A percentile compares a stretch with the other conserved stretches of the same genome.
These are phyloP conservation scores for Cyclotella cryptica DNA, from an alignment of 108 stramenopile genomes.

Conservation along the genomic window DNA sequence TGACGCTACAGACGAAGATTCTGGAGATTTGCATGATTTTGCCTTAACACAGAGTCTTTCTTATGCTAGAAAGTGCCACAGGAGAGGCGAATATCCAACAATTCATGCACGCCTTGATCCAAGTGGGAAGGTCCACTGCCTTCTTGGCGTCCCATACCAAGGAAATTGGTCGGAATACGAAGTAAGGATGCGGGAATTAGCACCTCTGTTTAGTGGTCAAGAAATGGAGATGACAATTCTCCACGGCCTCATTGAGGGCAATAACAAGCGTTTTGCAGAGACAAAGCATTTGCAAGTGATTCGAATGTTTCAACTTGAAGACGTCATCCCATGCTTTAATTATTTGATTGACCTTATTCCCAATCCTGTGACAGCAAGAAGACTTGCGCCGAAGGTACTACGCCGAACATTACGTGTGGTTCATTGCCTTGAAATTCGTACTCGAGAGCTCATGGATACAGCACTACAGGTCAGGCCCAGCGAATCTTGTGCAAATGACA, in stretches of 20 bases:
- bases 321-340: slow-evolving; percentile 14
- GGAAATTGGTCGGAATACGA: slow-evolving; percentile 49
- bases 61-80: slow-evolving; percentile 30
- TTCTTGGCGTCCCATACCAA: slow-evolving; percentile 47
- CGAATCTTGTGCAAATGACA: neutral
- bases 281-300: slow-evolving; percentile 25
- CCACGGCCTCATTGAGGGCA: neutral
- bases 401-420: slow-evolving; percentile 10
- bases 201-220: slow-evolving; percentile 34
- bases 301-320: slow-evolving; percentile 19
- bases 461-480: neutral
- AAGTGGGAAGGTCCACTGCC: slow-evolving; percentile 46
- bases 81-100: slow-evolving; percentile 20
- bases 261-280: slow-evolving; percentile 10
- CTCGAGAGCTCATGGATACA: neutral
- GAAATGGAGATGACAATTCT: slow-evolving; percentile 32
- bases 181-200: slow-evolving; percentile 22
- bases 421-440: slow-evolving; percentile 14
- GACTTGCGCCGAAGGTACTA: neutral
- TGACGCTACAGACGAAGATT: slow-evolving; percentile 38
- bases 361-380: neutral
- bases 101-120: slow-evolving; percentile 48
- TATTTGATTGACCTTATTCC: slow-evolving; percentile 4
- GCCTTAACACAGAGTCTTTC: slow-evolving; percentile 27
- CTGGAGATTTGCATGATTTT: slow-evolving; percentile 29